Conservation (phyloP, 306 rosid species). For the Benincasa hispida region DNA sequence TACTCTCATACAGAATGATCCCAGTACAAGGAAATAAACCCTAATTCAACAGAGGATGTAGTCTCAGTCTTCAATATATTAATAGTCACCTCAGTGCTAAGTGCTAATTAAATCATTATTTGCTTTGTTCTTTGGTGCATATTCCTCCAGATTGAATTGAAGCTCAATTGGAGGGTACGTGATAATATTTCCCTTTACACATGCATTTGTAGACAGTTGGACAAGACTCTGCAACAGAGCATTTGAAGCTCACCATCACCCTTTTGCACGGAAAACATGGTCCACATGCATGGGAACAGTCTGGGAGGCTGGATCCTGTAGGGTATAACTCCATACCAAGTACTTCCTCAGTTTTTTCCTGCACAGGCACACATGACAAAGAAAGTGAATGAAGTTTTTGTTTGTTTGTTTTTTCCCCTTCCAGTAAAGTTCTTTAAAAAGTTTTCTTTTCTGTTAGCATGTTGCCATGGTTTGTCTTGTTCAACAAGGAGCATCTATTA, state of each 20-base stretch:
- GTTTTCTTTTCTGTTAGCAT: neutral
- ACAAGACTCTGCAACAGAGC: conserved; percentile 73
- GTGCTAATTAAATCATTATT: neutral
- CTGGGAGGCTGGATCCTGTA: conserved; percentile 72
- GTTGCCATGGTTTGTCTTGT: neutral
- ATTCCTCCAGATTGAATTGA: neutral
- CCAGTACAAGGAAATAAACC: neutral
- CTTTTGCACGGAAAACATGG: conserved; percentile 91
- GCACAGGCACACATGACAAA: neutral
- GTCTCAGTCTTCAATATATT: neutral
- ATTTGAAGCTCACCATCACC: conserved; percentile 83
- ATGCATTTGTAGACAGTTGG: conserved; percentile 76
- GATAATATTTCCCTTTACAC: conserved; percentile 86
- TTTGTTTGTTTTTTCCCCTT: too few species aligned
- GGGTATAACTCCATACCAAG: conserved; percentile 47
- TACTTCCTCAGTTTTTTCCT: conserved; percentile 28
- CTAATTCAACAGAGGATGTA: neutral
- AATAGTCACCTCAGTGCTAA: neutral
- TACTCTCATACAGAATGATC: neutral
- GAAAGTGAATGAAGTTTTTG: neutral
- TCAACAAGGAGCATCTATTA: neutral
- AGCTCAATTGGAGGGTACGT: conserved; percentile 68
- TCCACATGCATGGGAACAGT: conserved; percentile 93
- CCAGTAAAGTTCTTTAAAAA: neutral
- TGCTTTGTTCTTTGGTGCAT: neutral